phyloP scores from a whole-genome alignment of 2,329 filamentous ascomycete species.

The Aspergillus sergii region DNA sequence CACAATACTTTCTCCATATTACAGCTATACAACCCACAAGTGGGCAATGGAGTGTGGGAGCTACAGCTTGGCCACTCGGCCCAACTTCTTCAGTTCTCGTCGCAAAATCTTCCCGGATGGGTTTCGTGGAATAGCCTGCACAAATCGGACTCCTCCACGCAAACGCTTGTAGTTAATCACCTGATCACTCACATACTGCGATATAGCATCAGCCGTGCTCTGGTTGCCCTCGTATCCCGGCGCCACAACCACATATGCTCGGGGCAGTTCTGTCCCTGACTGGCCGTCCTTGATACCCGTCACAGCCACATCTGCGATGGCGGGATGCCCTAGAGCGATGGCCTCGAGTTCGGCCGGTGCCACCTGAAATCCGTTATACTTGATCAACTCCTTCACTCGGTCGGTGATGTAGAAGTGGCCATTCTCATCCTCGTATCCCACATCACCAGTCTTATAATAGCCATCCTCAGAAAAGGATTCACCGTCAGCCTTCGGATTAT shows the following conservation, averaged over 20 bases:
- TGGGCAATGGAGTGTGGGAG: slow-evolving; percentile 30
- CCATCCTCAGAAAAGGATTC: slow-evolving; percentile 70
- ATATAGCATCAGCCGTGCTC: too few species aligned
- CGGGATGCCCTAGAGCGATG: slow-evolving; percentile 44
- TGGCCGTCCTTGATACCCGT: slow-evolving; percentile 57
- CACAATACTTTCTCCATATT: not conserved
- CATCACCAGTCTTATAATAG: slow-evolving; percentile 79
- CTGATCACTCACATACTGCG: too few species aligned
- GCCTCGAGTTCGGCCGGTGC: slow-evolving; percentile 63
- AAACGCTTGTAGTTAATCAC: too few species aligned
- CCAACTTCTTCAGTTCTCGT: too few species aligned
- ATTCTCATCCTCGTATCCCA: slow-evolving; percentile 69
- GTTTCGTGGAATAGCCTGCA: too few species aligned
- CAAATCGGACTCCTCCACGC: too few species aligned
- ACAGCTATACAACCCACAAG: slow-evolving; percentile 15
- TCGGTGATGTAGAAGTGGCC: slow-evolving; percentile 83
- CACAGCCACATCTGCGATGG: slow-evolving; percentile 58
- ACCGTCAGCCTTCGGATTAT: slow-evolving; percentile 67
- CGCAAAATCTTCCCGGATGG: too few species aligned
- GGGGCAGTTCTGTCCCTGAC: slow-evolving; percentile 64
- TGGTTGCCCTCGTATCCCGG: too few species aligned
- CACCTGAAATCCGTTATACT: slow-evolving; percentile 68
- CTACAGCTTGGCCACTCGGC: slow-evolving; percentile 58
- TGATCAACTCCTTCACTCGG: slow-evolving; percentile 61
- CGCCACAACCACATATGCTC: too few species aligned